Percentiles rank a stretch among this genome's conserved stretches.
Evolutionary conservation across 106 monocot species (phyloP).

Genomic region (Amphibolis antarctica): DNA sequence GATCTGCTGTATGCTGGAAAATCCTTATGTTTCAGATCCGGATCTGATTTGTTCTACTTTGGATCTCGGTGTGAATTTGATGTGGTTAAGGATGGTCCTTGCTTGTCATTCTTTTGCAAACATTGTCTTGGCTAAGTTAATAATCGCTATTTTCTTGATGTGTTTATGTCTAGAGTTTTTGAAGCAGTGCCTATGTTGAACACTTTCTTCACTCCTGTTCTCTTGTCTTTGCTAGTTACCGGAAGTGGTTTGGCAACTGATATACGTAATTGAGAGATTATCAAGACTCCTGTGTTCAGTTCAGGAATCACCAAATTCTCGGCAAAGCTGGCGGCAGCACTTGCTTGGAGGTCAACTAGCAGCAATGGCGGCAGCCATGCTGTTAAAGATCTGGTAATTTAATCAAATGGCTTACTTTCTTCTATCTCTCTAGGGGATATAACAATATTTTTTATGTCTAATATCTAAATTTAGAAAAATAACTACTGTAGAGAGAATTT

Average conservation of each 20-base stretch:
- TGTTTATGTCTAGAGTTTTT: too few species aligned
- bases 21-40: not conserved
- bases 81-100: not conserved
- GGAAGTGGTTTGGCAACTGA: not conserved
- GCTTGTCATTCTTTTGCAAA: not conserved
- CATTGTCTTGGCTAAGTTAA: too few species aligned
- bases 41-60: constrained; percentile 3
- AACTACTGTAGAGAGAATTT: too few species aligned
- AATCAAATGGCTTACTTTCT: not conserved
- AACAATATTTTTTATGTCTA: too few species aligned
- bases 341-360: constrained; percentile 11
- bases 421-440: too few species aligned
- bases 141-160: too few species aligned
- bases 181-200: too few species aligned
- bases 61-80: not conserved
- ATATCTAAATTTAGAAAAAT: too few species aligned
- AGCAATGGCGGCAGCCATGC: constrained; percentile 14
- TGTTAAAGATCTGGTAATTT: constrained; percentile 12
- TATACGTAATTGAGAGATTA: not conserved
- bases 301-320: not conserved
- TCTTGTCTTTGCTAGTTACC: not conserved
- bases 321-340: constrained; percentile 12
- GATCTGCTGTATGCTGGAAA: not conserved
- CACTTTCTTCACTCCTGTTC: not conserved
- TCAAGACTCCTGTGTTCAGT: not conserved